A percentile compares a stretch with the other conserved stretches of the same genome.
phyloP scores from a whole-genome alignment of 2,329 filamentous ascomycete species.

The Elsinoe perseae region DNA sequence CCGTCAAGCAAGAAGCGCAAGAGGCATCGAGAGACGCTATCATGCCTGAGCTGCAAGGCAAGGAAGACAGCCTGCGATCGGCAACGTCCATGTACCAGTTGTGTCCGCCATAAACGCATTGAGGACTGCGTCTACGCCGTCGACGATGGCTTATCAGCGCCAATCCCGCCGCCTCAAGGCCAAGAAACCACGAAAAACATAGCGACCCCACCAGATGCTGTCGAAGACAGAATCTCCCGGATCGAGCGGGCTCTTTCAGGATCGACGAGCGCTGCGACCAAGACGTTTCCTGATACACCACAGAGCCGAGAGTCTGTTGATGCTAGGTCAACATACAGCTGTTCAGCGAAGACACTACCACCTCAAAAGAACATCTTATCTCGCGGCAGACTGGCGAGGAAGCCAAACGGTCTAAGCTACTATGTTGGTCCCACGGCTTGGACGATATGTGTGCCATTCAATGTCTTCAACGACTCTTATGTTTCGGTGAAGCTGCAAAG shows the following conservation, averaged over 20 bases:
- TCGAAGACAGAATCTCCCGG: neutral
- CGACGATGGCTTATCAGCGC: neutral
- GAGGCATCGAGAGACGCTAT: constrained; percentile 9
- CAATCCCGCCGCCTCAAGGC: neutral
- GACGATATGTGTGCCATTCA: neutral
- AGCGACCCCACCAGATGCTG: neutral
- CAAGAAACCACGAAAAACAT: neutral
- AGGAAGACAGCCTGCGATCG: neutral
- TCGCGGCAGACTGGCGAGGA: neutral
- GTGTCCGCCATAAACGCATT: constrained; percentile 6
- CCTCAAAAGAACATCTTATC: neutral
- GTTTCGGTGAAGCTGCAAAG: neutral
- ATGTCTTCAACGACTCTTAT: neutral
- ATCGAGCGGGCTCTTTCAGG: neutral
- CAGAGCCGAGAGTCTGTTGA: neutral
- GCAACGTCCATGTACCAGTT: constrained; percentile 2
- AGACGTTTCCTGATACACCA: neutral
- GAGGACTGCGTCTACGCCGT: neutral
- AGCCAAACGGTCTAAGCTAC: neutral
- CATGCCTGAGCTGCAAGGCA: neutral
- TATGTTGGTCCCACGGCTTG: constrained; percentile 5
- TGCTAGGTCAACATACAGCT: neutral
- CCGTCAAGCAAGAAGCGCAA: neutral
- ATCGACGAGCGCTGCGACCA: neutral
- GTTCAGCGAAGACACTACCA: neutral